Evolutionary conservation across 176 grass and related monocot species (phyloP).

Genomic region (Oryza rufipogon): DNA sequence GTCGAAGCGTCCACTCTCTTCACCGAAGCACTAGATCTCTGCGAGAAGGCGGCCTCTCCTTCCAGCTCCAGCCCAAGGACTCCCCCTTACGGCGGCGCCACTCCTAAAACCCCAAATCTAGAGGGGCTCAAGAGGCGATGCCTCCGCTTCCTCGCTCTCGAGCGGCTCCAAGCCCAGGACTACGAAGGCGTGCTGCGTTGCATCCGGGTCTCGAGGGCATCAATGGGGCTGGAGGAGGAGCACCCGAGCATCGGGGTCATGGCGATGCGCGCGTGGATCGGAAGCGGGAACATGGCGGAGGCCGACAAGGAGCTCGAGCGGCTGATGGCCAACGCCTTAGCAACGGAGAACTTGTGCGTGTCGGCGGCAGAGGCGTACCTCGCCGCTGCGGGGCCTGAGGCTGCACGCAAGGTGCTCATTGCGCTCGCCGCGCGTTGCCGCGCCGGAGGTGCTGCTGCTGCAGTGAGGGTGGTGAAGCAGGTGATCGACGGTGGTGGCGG

Average conservation of each 20-base stretch:
- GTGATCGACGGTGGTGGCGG: slow-evolving; percentile 58
- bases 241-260: slow-evolving; percentile 76
- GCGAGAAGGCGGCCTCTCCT: slow-evolving; percentile 65
- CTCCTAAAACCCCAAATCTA: slow-evolving; percentile 48
- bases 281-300: slow-evolving; percentile 62
- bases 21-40: slow-evolving; percentile 85
- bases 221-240: slow-evolving; percentile 43
- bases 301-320: slow-evolving; percentile 75
- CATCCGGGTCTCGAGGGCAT: slow-evolving; percentile 52
- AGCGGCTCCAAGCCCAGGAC: slow-evolving; percentile 68
- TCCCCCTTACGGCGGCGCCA: slow-evolving; percentile 33
- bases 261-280: slow-evolving; percentile 66
- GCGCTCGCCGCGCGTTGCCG: slow-evolving; percentile 63
- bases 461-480: slow-evolving; percentile 66
- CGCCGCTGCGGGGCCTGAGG: slow-evolving; percentile 56
- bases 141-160: slow-evolving; percentile 76
- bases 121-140: slow-evolving; percentile 60
- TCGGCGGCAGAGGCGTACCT: slow-evolving; percentile 77
- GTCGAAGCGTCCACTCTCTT: slow-evolving; percentile 71
- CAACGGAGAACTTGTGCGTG: slow-evolving; percentile 61
- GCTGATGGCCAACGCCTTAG: slow-evolving; percentile 64
- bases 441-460: slow-evolving; percentile 52
- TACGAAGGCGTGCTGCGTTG: slow-evolving; percentile 79
- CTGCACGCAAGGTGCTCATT: slow-evolving; percentile 59
- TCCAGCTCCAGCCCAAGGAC: slow-evolving; percentile 5